A percentile compares a stretch with the other conserved stretches of the same genome.
Evolutionary conservation across 345 rosid genomes (phyloP).

Genomic region (Clarkia xantiana): DNA sequence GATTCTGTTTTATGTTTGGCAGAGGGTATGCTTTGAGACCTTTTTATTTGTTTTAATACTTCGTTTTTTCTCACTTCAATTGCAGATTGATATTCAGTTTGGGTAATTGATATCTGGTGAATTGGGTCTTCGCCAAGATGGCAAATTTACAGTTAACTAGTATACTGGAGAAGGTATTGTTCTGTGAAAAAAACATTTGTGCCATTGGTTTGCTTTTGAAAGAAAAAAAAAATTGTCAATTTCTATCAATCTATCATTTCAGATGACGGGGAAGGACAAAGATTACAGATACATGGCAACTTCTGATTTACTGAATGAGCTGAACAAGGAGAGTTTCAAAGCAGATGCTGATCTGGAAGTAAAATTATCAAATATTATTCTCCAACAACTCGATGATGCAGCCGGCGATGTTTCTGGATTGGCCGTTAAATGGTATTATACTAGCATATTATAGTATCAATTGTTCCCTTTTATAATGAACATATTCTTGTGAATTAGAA

Average conservation of each 20-base stretch:
- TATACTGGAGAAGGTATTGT: constrained; percentile 74
- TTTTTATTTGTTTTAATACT: too few relatives aligned
- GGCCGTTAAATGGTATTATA: constrained; percentile 87
- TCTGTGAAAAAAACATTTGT: not conserved
- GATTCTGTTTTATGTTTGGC: too few relatives aligned
- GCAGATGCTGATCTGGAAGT: constrained; percentile 77
- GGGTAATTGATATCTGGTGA: constrained; percentile 1
- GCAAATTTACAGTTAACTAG: constrained; percentile 74
- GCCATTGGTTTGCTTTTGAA: not conserved
- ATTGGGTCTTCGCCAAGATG: constrained; percentile 22
- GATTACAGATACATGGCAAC: constrained; percentile 99
- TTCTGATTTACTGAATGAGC: constrained; percentile 87
- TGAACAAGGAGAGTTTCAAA: constrained; percentile 82
- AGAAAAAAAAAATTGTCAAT: not conserved
- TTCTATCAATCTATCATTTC: constrained; percentile 9
- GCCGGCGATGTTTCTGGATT: constrained; percentile 99
- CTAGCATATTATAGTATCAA: too few relatives aligned
- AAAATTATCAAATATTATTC: constrained; percentile 56
- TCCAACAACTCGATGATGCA: constrained; percentile 93
- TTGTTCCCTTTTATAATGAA: not conserved
- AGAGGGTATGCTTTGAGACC: too few relatives aligned
- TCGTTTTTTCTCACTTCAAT: too few relatives aligned
- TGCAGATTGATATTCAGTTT: not conserved
- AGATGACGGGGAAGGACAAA: constrained; percentile 99
- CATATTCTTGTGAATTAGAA: too few relatives aligned